Conservation (phyloP, 306 rosid species). For the Vigna unguiculata region DNA sequence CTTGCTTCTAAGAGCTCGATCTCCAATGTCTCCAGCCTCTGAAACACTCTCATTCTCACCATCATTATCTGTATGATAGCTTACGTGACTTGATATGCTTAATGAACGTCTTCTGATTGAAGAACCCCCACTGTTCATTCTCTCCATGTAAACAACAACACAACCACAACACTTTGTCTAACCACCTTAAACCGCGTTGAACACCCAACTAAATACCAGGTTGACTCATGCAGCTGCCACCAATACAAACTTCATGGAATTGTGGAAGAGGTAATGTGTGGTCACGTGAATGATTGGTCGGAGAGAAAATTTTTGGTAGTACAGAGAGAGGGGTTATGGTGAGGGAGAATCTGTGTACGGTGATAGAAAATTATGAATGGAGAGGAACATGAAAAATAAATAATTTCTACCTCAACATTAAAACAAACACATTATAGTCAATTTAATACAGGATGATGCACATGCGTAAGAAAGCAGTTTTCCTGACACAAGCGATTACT, state of each 20-base stretch:
- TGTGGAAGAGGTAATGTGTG: too few relatives aligned
- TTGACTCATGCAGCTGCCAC: conserved; percentile 15
- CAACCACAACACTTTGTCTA: not conserved
- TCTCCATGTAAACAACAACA: conserved; percentile 47
- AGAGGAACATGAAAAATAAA: not conserved
- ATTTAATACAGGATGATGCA: not conserved
- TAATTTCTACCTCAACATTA: not conserved
- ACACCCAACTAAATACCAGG: not conserved
- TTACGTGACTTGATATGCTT: conserved; percentile 53
- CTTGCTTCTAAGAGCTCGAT: conserved; percentile 68
- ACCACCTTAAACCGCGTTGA: conserved; percentile 14
- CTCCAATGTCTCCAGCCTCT: conserved; percentile 93
- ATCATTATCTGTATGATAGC: conserved; percentile 50
- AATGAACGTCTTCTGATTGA: conserved; percentile 64
- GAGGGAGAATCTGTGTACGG: too few relatives aligned
- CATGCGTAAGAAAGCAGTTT: not conserved
- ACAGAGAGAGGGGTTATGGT: too few relatives aligned
- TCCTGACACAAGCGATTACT: not conserved
- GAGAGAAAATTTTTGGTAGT: too few relatives aligned
- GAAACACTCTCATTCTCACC: conserved; percentile 64
- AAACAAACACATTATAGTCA: not conserved
- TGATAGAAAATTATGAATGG: too few relatives aligned
- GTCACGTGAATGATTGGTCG: too few relatives aligned
- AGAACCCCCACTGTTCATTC: conserved; percentile 51
- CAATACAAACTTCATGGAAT: conserved; percentile 25